phyloP scores from a whole-genome alignment of 495 filamentous ascomycete genomes.

The Penicillium antarcticum region DNA sequence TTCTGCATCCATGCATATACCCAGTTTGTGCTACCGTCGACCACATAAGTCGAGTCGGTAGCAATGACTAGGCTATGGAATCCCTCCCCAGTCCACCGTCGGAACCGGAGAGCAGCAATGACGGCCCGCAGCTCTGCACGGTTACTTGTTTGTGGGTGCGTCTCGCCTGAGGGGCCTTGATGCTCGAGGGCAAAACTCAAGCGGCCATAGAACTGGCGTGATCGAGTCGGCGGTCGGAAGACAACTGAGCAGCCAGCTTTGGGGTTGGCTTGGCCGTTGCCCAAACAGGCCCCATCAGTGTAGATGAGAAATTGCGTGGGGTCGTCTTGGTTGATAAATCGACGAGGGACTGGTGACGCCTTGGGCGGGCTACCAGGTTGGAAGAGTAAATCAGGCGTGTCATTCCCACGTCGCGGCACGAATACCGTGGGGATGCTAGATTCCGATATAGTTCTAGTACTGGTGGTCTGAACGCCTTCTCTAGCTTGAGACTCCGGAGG shows the following conservation, averaged over 20 bases:
- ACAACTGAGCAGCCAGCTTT: slow-evolving; percentile 1
- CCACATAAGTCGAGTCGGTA: slow-evolving; percentile 36
- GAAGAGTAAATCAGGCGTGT: no score
- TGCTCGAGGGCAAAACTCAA: slow-evolving; percentile 8
- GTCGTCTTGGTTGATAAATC: no score
- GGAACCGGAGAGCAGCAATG: slow-evolving; percentile 31
- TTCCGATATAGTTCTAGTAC: no score
- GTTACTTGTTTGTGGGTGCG: slow-evolving; percentile 29
- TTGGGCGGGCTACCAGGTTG: no score
- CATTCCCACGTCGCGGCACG: no score
- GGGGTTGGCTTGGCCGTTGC: not conserved
- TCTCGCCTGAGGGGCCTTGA: slow-evolving; percentile 21
- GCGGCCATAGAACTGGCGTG: not conserved
- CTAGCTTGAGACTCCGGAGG: no score
- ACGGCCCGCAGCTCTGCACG: slow-evolving; percentile 42
- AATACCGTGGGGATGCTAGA: no score
- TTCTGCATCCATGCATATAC: slow-evolving; percentile 14
- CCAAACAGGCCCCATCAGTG: not conserved
- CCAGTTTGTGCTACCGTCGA: slow-evolving; percentile 30
- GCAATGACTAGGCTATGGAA: slow-evolving; percentile 33
- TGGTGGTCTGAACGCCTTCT: no score
- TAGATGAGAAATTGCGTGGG: not conserved
- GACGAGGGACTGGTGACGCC: no score
- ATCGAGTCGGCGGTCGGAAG: not conserved
- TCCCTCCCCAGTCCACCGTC: not conserved